Base-by-base conservation (phyloP, 257 asterid genomes). In the Thymus mandschuricus region DNA sequence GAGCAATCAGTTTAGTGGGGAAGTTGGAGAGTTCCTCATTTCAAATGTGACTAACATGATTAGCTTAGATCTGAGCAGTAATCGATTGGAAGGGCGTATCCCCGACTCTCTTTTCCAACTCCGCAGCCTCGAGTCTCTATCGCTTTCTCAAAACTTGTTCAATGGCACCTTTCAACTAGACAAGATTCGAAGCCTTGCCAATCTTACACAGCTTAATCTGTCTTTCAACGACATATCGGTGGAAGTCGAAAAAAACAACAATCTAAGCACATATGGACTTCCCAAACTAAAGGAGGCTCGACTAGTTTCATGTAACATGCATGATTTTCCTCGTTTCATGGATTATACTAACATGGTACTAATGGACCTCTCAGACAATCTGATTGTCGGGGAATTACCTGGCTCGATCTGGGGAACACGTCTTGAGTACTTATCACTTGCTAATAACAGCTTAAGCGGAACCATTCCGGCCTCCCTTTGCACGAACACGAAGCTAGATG, bases 31-130 rank as follows among this genome's bases (percentile, higher is more conserved):
- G n/a, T n/a, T n/a, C n/a, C n/a, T n/a, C n/a, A n/a, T n/a, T n/a
- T n/a, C n/a, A n/a, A n/a, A 40, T 43, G 28, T 35, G 44, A 6
- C 67, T 54, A 45, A 63, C 79, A 27, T 46, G 5, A 10, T 79
- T 12, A 33, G 34, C 11, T 45, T 86, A 51, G 81, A 77, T 75
- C 78, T 88, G 80, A 76, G 85, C 56, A 60, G 69, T 52, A 86
- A 80, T 66, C 72, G 28, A 5, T 71, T 85, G 3, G 43, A 51
- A 28, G 85, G n/a, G n/a, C n/a, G n/a, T n/a, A n/a, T n/a, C n/a
- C n/a, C n/a, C n/a, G n/a, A n/a, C n/a, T n/a, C n/a, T n/a, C n/a
- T n/a, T n/a, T n/a, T n/a, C n/a, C n/a, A n/a, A n/a, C n/a, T n/a
- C n/a, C n/a, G n/a, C n/a, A n/a, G n/a, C n/a, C n/a, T n/a, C n/a